Percentiles rank a stretch among this genome's conserved stretches.
Evolutionary conservation across 495 filamentous ascomycete genomes (phyloP).

Genomic region (Letharia columbiana): DNA sequence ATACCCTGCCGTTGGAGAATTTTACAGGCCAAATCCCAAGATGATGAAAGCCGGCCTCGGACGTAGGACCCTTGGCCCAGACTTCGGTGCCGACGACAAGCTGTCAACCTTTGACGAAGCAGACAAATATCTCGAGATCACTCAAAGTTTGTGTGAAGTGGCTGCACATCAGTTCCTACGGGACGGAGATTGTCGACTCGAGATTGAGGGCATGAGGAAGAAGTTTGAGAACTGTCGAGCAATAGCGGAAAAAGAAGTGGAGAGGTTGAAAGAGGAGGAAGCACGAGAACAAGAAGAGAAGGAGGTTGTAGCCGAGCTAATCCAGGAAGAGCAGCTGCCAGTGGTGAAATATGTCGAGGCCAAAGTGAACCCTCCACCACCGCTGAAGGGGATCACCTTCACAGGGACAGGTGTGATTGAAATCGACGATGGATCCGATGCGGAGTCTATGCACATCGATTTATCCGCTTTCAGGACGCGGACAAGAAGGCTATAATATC

Average conservation of each 20-base stretch:
- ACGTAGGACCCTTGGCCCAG: slow-evolving; percentile 5
- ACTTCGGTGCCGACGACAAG: slow-evolving; percentile 5
- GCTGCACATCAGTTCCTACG: slow-evolving; percentile 82
- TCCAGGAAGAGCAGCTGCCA: background rate
- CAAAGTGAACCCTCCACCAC: slow-evolving; percentile 2
- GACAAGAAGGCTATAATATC: slow-evolving; percentile 20
- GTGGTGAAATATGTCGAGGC: slow-evolving; percentile 3
- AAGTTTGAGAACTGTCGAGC: slow-evolving; percentile 39
- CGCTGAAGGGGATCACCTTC: slow-evolving; percentile 18
- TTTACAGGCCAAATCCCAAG: slow-evolving; percentile 16
- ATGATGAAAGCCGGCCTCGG: slow-evolving; percentile 9
- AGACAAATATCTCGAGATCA: slow-evolving; percentile 68
- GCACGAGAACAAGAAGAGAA: slow-evolving; percentile 26
- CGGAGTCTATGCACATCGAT: slow-evolving; percentile 26
- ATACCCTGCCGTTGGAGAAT: slow-evolving; percentile 1
- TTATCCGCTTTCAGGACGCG: slow-evolving; percentile 22
- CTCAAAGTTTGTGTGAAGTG: slow-evolving; percentile 71
- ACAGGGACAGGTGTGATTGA: slow-evolving; percentile 22
- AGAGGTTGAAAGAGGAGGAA: slow-evolving; percentile 34
- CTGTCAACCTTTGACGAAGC: slow-evolving; percentile 52
- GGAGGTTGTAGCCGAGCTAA: slow-evolving; percentile 10
- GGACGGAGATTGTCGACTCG: slow-evolving; percentile 67
- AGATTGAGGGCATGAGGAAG: slow-evolving; percentile 59
- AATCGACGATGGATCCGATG: slow-evolving; percentile 24
- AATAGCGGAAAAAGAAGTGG: slow-evolving; percentile 36